Percentiles rank a stretch among this genome's conserved stretches.
These are phyloP conservation scores for Aspergillus costaricaensis DNA, from an alignment of 2,329 filamentous ascomycete species.

Conservation along the genomic window DNA sequence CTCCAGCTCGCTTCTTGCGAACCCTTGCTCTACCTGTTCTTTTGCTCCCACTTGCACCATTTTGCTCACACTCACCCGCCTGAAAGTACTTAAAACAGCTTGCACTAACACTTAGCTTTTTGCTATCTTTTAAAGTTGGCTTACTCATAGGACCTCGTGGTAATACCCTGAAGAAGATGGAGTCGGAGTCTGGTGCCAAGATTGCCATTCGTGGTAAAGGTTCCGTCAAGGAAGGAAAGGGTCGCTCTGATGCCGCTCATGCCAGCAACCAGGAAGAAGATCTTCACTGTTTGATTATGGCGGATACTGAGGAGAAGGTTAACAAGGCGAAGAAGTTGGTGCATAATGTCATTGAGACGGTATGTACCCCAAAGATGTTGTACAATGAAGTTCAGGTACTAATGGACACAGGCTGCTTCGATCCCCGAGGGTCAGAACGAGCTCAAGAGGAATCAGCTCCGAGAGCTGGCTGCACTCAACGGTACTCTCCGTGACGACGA, in stretches of 20 bases:
- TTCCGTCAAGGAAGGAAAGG: conserved; percentile 99
- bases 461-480: conserved; percentile 96
- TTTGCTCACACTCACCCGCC: conserved; percentile 8
- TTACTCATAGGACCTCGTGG: conserved; percentile 99
- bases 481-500: conserved; percentile 98
- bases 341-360: conserved; percentile 98
- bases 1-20: conserved; percentile 46
- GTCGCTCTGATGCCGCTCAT: conserved; percentile 96
- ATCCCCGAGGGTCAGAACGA: conserved; percentile 99
- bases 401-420: conserved; percentile 75
- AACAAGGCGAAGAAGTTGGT: conserved; percentile 99
- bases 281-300: conserved; percentile 98
- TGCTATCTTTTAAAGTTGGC: conserved; percentile 81
- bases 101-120: conserved; percentile 88
- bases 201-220: conserved; percentile 99
- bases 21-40: conserved; percentile 30
- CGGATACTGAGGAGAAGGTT: conserved; percentile 98
- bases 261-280: conserved; percentile 99
- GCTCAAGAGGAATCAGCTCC: conserved; percentile 96
- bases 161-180: conserved; percentile 99
- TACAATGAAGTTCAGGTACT: conserved; percentile 19
- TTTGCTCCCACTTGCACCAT: conserved; percentile 31
- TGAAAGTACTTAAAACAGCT: conserved; percentile 38
- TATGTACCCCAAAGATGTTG: conserved; percentile 52
- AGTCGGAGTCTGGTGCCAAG: conserved; percentile 93